Evolutionary conservation across 305 asterid genomes (phyloP).

Genomic region (Rubia balearica): DNA sequence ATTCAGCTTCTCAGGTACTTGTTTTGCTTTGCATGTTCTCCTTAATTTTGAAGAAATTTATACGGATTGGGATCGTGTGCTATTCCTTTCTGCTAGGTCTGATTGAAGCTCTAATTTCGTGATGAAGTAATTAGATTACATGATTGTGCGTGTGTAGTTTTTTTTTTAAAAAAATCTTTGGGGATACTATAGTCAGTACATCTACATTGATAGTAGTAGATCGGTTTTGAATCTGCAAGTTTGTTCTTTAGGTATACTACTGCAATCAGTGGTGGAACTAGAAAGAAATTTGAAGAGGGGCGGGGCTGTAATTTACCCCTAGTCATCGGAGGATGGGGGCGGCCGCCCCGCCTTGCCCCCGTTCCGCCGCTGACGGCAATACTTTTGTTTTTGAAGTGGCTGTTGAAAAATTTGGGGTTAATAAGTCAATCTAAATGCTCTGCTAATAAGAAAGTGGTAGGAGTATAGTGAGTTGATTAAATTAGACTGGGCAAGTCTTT

Average conservation of each 20-base stretch:
- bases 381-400: background rate
- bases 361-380: no score
- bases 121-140: background rate
- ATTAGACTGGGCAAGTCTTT: no score
- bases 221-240: background rate
- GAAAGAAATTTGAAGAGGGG: no score
- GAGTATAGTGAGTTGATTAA: background rate
- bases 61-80: background rate
- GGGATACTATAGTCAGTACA: no score
- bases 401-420: no score
- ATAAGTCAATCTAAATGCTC: background rate
- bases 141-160: background rate
- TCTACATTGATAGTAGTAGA: background rate
- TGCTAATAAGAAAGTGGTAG: background rate
- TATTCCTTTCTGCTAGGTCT: background rate
- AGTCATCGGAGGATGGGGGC: no score
- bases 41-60: background rate
- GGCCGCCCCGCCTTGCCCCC: no score
- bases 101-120: background rate
- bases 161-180: background rate
- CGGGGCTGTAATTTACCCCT: no score
- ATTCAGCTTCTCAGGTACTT: constrained; percentile 11
- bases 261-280: no score
- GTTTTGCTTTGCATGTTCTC: background rate
- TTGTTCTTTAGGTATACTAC: background rate